Evolutionary conservation across 225 moss, liverwort and hornwort genomes (phyloP), one percentile per base, ranked within the genome.

Genomic region (Bryum argenteum): DNA sequence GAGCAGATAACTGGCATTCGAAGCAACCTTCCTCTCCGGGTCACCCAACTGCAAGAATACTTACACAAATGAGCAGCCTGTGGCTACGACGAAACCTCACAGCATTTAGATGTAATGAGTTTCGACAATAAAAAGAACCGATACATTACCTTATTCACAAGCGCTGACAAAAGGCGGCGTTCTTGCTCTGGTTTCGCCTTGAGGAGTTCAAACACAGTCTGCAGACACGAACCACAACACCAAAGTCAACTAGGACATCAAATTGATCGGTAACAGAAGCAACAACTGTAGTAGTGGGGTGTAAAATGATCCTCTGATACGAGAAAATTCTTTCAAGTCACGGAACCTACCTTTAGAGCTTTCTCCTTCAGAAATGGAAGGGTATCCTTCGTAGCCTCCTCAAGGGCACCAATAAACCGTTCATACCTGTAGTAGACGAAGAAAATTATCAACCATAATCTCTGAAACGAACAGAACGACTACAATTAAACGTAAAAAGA

Each of bases 111-210:
- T n/a, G n/a, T n/a, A n/a, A n/a, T 33, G 33, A 33, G 33, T 33
- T 33, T 33, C 33, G 33, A 33, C 33, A 33, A 33, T 5, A 33
- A 33, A 6, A 33, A 33, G 38, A 37, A 52, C 28, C 48, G 22
- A 70, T 16, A 26, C 23, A 75, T 43, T 77, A 98, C 98, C 88
- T 98, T 98, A 72, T 98, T 98, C 66, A 98, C 98, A 0, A 98
- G 87, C 16, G 88, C 81, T 67, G 98, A 86, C 77, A 94, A 71
- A 11, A 98, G 91, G 19, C 91, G 88, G 67, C 91, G 84, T 65
- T 93, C 98, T 62, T 98, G 98, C 85, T 98, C 98, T 69, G 98
- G 89, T 79, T 98, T 98, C 4, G 91, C 54, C 70, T 87, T 90
- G 18, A 98, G 70, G 10, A 98, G 91, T 78, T 91, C 91, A 69